A percentile compares a stretch with the other conserved stretches of the same genome.
Conservation (phyloP, 352 stramenopile genomes). For the Phytopythium oedochilum region DNA sequence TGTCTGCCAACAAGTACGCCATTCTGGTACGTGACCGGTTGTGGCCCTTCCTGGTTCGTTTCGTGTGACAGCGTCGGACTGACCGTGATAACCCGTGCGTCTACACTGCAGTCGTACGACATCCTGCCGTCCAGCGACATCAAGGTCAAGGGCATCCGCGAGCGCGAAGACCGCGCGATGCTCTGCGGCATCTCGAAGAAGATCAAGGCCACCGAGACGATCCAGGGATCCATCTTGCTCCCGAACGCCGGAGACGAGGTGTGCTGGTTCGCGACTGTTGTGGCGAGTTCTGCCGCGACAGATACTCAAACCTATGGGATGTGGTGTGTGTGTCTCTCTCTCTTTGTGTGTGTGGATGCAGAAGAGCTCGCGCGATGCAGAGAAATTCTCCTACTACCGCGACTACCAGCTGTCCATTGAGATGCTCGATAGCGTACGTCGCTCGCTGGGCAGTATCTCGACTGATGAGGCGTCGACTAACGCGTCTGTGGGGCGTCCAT, state of each 20-base stretch:
- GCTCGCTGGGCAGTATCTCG: no score
- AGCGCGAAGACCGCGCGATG: conserved; percentile 62
- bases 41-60: no score
- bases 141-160: conserved; percentile 67
- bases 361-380: conserved; percentile 49
- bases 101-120: conserved; percentile 83
- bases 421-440: conserved; percentile 61
- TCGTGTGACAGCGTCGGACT: no score
- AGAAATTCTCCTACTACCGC: conserved; percentile 82
- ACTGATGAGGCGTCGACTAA: no score
- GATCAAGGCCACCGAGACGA: conserved; percentile 42
- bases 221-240: conserved; percentile 75
- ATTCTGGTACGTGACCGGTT: conserved; percentile 63
- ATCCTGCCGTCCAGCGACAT: conserved; percentile 78
- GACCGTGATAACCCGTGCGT: no score
- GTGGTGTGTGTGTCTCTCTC: not conserved
- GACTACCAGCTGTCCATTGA: conserved; percentile 78
- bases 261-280: conserved; percentile 27
- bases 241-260: conserved; percentile 27
- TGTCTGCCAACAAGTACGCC: conserved; percentile 78
- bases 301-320: conserved; percentile 2
- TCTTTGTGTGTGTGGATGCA: conserved; percentile 2
- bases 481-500: not conserved
- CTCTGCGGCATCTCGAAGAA: conserved; percentile 77
- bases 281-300: conserved; percentile 19